Evolutionary conservation across 306 rosid genomes (phyloP).

Genomic region (Fagus crenata): DNA sequence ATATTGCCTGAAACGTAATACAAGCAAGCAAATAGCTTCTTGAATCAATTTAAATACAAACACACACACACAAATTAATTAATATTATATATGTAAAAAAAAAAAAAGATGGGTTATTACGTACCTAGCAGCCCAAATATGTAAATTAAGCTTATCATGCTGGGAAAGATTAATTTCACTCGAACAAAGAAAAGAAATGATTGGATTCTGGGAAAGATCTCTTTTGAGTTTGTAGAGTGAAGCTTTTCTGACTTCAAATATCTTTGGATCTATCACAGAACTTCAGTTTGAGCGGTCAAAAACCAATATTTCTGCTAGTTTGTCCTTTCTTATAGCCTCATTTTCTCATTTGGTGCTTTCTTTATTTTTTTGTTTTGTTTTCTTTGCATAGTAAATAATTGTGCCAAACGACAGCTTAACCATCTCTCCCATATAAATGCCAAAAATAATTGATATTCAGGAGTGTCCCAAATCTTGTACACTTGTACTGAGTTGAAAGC

Average conservation of each 20-base stretch:
- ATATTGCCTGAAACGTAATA: constrained; percentile 35
- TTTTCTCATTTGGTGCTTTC: neutral
- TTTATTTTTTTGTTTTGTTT: too few species aligned
- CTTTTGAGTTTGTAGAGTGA: neutral
- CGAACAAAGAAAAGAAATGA: neutral
- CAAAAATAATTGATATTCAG: too few species aligned
- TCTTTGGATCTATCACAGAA: neutral
- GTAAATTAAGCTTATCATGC: neutral
- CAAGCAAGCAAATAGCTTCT: neutral
- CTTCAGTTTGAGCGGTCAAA: neutral
- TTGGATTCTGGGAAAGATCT: neutral
- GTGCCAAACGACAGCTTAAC: too few species aligned
- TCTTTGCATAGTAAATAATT: too few species aligned
- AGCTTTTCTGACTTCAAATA: neutral
- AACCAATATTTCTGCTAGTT: neutral
- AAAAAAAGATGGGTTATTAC: neutral
- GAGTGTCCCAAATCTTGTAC: too few species aligned
- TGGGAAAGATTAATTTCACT: neutral
- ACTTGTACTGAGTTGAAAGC: too few species aligned
- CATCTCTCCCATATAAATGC: too few species aligned
- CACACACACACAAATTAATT: neutral
- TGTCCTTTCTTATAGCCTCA: neutral
- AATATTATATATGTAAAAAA: neutral
- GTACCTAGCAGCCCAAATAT: neutral
- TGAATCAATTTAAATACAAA: neutral